A percentile compares a stretch with the other conserved stretches of the same genome.
These are phyloP conservation scores for Sporothrix pallida DNA, from an alignment of 2,329 filamentous ascomycete genomes.

Conservation along the genomic window DNA sequence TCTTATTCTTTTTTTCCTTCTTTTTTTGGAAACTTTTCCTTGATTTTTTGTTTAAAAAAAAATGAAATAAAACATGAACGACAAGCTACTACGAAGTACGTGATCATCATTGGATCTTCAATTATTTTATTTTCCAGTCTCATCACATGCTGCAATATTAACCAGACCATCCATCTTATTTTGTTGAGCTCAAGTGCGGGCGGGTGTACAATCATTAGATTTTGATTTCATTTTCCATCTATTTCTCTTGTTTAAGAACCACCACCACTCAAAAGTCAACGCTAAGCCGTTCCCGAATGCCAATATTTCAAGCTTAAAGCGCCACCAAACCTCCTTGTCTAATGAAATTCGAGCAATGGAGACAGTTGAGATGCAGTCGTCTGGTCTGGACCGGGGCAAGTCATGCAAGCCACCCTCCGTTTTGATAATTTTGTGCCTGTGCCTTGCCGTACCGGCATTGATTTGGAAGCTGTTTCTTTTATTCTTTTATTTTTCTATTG, in stretches of 20 bases:
- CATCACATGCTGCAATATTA: too few species aligned
- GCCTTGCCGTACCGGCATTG: not conserved
- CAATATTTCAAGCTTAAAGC: constrained; percentile 8
- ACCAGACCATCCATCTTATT: too few species aligned
- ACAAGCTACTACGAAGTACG: too few species aligned
- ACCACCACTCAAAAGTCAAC: not conserved
- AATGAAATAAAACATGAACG: too few species aligned
- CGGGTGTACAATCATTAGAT: not conserved
- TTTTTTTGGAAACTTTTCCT: too few species aligned
- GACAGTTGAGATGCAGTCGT: not conserved
- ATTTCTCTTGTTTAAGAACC: not conserved
- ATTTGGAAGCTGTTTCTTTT: not conserved
- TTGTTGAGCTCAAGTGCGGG: too few species aligned
- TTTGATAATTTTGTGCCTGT: not conserved
- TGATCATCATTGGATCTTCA: too few species aligned
- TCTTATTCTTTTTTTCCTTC: too few species aligned
- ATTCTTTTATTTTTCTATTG: not conserved
- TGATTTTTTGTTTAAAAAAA: too few species aligned
- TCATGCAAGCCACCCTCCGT: not conserved
- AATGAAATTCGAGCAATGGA: not conserved
- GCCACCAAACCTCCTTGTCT: not conserved
- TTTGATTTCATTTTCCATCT: not conserved
- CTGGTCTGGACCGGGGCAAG: not conserved
- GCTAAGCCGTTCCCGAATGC: not conserved
- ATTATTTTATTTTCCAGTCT: too few species aligned